These are phyloP conservation scores for Nakazawaea wyomingensis DNA, from an alignment of 805 yeast genomes.

Conservation along the genomic window DNA sequence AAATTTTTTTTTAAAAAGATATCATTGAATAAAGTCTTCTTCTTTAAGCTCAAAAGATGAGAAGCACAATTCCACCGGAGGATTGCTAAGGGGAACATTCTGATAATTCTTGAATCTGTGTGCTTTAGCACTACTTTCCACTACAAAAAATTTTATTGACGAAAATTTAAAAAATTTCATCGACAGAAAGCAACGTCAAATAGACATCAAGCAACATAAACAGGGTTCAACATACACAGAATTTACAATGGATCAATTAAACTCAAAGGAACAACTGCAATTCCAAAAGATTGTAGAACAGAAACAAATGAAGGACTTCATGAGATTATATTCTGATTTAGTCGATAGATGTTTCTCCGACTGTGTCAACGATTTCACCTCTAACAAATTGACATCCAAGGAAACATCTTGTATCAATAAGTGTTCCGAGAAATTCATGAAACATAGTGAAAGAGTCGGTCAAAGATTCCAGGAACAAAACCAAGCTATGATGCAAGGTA, in stretches of 20 bases:
- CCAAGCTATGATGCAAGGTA: slow-evolving; percentile 64
- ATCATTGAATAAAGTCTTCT: too few relatives aligned
- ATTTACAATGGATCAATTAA: slow-evolving; percentile 80
- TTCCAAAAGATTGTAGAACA: slow-evolving; percentile 93
- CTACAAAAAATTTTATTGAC: background rate
- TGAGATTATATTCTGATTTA: slow-evolving; percentile 91
- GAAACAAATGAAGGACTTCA: slow-evolving; percentile 98
- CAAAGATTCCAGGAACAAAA: slow-evolving; percentile 99
- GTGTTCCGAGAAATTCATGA: slow-evolving; percentile 96
- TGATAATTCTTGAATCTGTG: background rate
- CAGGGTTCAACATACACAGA: background rate
- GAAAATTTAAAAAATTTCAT: background rate
- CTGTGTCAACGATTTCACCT: slow-evolving; percentile 98
- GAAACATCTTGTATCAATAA: slow-evolving; percentile 83
- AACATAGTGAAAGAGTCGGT: slow-evolving; percentile 97
- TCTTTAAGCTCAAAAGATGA: too few relatives aligned
- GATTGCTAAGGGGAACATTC: too few relatives aligned
- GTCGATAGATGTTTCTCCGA: slow-evolving; percentile 97
- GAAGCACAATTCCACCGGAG: too few relatives aligned
- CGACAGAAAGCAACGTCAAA: slow-evolving; percentile 4
- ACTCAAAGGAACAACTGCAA: slow-evolving; percentile 93
- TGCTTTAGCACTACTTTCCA: background rate
- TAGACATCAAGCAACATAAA: background rate
- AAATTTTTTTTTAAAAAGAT: too few relatives aligned
- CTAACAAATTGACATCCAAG: slow-evolving; percentile 76